Base-by-base conservation (phyloP, 768 basidiomycete genomes). In the Pisolithus sp. region DNA sequence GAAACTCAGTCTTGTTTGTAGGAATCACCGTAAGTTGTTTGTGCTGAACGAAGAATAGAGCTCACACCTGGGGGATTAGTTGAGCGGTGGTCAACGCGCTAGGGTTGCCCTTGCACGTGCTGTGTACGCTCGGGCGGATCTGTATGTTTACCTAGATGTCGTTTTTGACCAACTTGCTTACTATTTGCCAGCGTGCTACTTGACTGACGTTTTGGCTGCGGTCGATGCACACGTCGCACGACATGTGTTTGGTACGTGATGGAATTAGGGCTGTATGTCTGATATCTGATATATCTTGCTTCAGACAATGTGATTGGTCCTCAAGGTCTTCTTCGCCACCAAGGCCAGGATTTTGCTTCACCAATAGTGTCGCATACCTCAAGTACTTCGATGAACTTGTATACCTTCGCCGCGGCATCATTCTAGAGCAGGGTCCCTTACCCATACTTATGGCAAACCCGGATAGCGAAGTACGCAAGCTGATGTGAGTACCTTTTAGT, bases 121-220 rank as follows among this genome's bases (percentile, higher is more conserved):
- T 2, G 88, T 95, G 0, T 97, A 97, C 67, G 84, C 92, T 3
- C 79, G 93, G 42, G 92, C 93, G 1, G 94, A 98, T 65, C 65
- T 96, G 80, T 92, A 59, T 61, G 82, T 67, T 5, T 15, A 24
- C 12, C 7, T n/a, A 26, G 5, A 3, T 28, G 31, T 15, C n/a
- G 1, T 41, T 6, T 31, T 26, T n/a, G 20, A 1, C 5, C 12
- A 21, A 49, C 3, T 42, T 51, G 7, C 38, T 59, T 39, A 58
- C 40, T 42, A 13, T 18, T 5, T 37, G 3, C 12, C 52, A 86
- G 85, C 30, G 72, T 87, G 45, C 76, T 97, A 2, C 75, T 97
- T 5, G 95, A 97, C 58, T n/a, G 94, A 98, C 55, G 92, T 92
- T 39, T 76, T 97, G 31, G 85, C 89, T 24, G 86, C 86, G 15